These are phyloP conservation scores for Pichia sp. DNA, from an alignment of 1,139 yeast genomes.

Conservation along the genomic window DNA sequence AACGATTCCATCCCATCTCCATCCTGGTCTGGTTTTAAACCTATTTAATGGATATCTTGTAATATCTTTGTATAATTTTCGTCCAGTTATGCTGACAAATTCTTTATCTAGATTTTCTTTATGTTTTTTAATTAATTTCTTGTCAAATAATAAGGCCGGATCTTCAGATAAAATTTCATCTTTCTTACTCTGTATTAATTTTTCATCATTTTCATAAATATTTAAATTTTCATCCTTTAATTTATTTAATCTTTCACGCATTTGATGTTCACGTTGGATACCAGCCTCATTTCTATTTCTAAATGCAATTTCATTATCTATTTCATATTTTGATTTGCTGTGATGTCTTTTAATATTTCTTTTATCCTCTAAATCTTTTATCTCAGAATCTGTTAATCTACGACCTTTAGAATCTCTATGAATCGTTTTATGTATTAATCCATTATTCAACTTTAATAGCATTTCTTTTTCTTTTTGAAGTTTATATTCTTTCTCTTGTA, in stretches of 20 bases:
- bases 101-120: constrained; percentile 11
- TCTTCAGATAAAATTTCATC: constrained; percentile 50
- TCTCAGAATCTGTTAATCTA: constrained; percentile 4
- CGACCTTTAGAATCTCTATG: constrained; percentile 58
- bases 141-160: constrained; percentile 52
- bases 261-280: constrained; percentile 3
- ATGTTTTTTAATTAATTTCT: constrained; percentile 13
- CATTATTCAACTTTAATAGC: neutral
- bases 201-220: constrained; percentile 34
- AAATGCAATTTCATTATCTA: constrained; percentile 37
- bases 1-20: constrained; percentile 90
- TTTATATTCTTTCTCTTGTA: constrained; percentile 6
- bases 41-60: constrained; percentile 55
- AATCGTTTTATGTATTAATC: constrained; percentile 33
- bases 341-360: constrained; percentile 37
- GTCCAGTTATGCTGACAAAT: constrained; percentile 33
- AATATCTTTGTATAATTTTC: constrained; percentile 43
- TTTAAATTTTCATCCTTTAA: constrained; percentile 25
- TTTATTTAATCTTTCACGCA: constrained; percentile 11
- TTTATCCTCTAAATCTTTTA: neutral
- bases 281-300: constrained; percentile 26
- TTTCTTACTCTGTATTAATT: constrained; percentile 34
- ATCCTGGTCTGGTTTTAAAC: constrained; percentile 72
- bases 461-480: constrained; percentile 23
- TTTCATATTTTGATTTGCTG: constrained; percentile 16